Conservation (phyloP, 257 asterid species). For the Primulina huaijiensis region DNA sequence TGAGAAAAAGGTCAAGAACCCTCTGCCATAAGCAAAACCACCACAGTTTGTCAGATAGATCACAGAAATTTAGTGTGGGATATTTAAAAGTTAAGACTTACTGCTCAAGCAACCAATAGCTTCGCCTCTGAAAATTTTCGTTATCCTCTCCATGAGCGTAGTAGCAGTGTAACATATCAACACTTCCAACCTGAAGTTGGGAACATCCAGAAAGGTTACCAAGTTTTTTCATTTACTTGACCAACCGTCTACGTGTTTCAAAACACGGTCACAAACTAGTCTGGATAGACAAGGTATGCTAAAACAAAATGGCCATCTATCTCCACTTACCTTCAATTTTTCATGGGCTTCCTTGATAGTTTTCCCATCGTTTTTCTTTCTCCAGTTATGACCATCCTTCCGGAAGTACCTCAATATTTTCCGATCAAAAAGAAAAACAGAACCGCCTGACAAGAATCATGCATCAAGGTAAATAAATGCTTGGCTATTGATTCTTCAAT, state of each 20-base stretch:
- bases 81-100: constrained; percentile 41
- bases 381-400: constrained; percentile 96
- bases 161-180: constrained; percentile 94
- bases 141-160: constrained; percentile 99
- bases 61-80: background rate
- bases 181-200: constrained; percentile 79
- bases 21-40: constrained; percentile 12
- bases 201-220: constrained; percentile 11
- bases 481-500: constrained; percentile 15
- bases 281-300: background rate
- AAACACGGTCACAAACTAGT: background rate
- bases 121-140: constrained; percentile 89
- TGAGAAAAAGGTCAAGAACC: constrained; percentile 8
- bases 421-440: constrained; percentile 92
- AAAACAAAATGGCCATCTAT: background rate
- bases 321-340: constrained; percentile 76
- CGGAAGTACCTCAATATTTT: constrained; percentile 88
- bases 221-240: background rate
- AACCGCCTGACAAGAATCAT: constrained; percentile 67
- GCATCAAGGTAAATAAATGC: constrained; percentile 26
- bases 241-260: background rate
- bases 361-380: constrained; percentile 95
- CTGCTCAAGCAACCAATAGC: constrained; percentile 99
- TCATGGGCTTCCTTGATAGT: constrained; percentile 98
- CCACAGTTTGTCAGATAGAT: constrained; percentile 17